Conservation (phyloP, 2,329 filamentous ascomycete genomes). For the Beauveria sp. region DNA sequence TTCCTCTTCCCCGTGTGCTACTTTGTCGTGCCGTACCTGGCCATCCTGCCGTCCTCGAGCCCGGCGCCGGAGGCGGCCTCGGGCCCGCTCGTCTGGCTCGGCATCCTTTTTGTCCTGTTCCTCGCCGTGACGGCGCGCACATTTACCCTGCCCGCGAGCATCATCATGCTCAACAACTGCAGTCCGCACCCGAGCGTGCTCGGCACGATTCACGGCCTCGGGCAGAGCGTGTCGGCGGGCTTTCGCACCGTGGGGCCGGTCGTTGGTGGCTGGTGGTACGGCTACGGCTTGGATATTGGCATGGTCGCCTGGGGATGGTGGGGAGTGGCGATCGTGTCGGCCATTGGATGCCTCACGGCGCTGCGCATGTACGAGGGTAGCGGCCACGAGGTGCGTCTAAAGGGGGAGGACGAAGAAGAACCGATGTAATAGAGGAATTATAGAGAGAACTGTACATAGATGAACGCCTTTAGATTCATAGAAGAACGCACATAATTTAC, state of each 20-base stretch:
- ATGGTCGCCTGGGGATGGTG: slow-evolving; percentile 42
- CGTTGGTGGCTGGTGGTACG: slow-evolving; percentile 41
- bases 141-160: slow-evolving; percentile 53
- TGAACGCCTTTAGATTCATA: background rate
- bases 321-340: slow-evolving; percentile 40
- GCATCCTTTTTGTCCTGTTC: slow-evolving; percentile 53
- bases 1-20: slow-evolving; percentile 62
- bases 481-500: too few relatives aligned
- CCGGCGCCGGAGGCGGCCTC: slow-evolving; percentile 34
- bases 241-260: slow-evolving; percentile 44
- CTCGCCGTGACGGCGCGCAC: slow-evolving; percentile 68
- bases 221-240: slow-evolving; percentile 40
- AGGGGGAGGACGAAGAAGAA: slow-evolving; percentile 34
- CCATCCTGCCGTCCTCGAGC: slow-evolving; percentile 48
- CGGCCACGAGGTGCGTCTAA: slow-evolving; percentile 51
- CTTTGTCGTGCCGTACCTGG: slow-evolving; percentile 58
- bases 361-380: slow-evolving; percentile 57
- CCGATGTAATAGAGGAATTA: too few relatives aligned
- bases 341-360: slow-evolving; percentile 48
- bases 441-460: background rate
- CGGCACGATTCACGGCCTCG: slow-evolving; percentile 49
- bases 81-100: slow-evolving; percentile 49
- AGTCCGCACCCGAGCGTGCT: slow-evolving; percentile 51
- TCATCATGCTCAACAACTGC: slow-evolving; percentile 54
- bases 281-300: slow-evolving; percentile 35